Base-by-base conservation (phyloP, 2,329 filamentous ascomycete species). In the Aspergillus persii region DNA sequence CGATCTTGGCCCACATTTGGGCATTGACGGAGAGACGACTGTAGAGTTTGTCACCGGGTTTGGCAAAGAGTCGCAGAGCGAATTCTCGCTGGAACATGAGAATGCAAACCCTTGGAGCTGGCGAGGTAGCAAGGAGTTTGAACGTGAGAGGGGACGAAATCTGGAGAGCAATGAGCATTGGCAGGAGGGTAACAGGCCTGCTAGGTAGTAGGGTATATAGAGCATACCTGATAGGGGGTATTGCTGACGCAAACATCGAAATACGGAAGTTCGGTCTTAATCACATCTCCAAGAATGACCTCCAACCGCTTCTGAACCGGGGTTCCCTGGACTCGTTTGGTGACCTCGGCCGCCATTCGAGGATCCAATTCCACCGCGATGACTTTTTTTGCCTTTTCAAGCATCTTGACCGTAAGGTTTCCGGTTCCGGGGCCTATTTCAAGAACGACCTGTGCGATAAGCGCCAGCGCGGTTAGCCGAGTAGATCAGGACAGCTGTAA, bases 21-120 rank as follows among this genome's bases (percentile, higher is more conserved):
- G 90, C 91, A 70, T 98, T 98, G 59, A 96, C 94, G 1, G 86
- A 90, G 29, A 98, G 82, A n/a, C 95, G 85, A 65, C 88, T 92
- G 81, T 97, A 98, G 8, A 98, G 85, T 55, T 92, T 85, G 71
- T 97, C 93, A 8, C 91, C 91, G 0, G 94, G 91, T 49, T 89
- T 88, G 12, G 95, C 95, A 58, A 96, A 94, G 39, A 98, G 81
- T 44, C 94, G 86, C 75, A 96, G 87, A 18, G 93, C 93, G 70
- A 97, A 97, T 78, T 98, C 94, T 71, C 92, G 87, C 80, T 98
- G 94, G 23, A 73, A 72, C 92, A 96, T 96, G 78, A 98, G 91
- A 64, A 98, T 86, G 68, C 89, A 93, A 61, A 86, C 87, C 36
- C 94, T 82, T 0, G 95, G 95, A 0, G 92, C 89, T 48, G 92